Conservation (phyloP, 345 rosid genomes). For the Dovyalis caffra region DNA sequence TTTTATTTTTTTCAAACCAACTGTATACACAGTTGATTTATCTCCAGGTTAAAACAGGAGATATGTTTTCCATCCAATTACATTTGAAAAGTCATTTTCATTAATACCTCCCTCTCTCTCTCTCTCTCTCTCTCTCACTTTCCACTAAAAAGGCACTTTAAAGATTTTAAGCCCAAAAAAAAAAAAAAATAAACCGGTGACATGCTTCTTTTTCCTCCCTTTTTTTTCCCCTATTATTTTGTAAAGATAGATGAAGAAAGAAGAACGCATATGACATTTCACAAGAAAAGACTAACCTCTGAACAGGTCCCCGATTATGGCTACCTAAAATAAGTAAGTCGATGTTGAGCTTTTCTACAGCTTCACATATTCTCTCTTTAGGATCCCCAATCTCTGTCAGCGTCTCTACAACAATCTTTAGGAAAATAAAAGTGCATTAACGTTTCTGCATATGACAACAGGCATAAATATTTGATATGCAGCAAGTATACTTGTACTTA, state of each 20-base stretch:
- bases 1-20: too few species aligned
- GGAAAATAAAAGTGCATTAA: background rate
- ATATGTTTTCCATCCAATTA: background rate
- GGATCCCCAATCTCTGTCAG: conserved; percentile 51
- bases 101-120: too few species aligned
- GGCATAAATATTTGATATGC: background rate
- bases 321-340: conserved; percentile 54
- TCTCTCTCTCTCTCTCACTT: too few species aligned
- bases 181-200: too few species aligned
- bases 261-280: background rate
- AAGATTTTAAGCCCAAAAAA: too few species aligned
- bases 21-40: background rate
- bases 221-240: background rate
- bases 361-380: conserved; percentile 42
- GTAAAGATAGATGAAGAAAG: background rate
- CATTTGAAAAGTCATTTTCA: background rate
- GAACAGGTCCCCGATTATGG: conserved; percentile 46
- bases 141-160: too few species aligned
- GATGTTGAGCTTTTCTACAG: conserved; percentile 41
- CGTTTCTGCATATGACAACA: background rate
- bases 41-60: background rate
- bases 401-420: conserved; percentile 52
- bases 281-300: conserved; percentile 39
- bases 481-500: background rate
- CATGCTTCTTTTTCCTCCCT: background rate